Evolutionary conservation across 495 filamentous ascomycete species (phyloP), one percentile per base, ranked within the genome.

Genomic region (Podospora sp.): DNA sequence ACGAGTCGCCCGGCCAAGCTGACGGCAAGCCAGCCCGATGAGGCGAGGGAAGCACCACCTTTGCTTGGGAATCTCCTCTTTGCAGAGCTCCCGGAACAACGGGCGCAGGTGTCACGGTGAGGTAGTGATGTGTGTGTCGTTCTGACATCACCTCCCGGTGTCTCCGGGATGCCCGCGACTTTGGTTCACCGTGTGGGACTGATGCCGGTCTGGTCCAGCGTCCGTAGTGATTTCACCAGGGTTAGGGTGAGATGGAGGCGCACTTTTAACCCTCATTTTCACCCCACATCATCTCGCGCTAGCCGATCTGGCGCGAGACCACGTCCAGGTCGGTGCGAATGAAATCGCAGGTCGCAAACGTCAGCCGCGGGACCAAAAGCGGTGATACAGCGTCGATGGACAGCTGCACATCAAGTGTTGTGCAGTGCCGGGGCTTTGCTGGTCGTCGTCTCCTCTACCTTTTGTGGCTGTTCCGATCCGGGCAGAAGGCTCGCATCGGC

Each of bases 331-430:
- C 5, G 56, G 26, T 59, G 24, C 56, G 24, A 59, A 26, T 26
- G 6, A 33, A 8, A 8, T 27, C 8, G 56, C 7, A 20, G 25
- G 33, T 5, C 9, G 25, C 4, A 22, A n/a, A 26, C 16, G 18
- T 27, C 21, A 26, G 56, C 6, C 21, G 25, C 55, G 52, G 21
- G 60, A 9, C 21, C 18, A 20, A 20, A 11, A 8, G 36, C 40
- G 60, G 60, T 62, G 60, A 62, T 62, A 62, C 60, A 50, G 40
- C 12, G 26, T 46, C 11, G 60, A 62, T 24, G 33, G 36, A 21
- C 33, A 24, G 59, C 59, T 62, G 59, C 59, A 46, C 33, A 40
- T 62, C 33, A 49, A 24, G 59, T 22, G 59, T 27, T 20, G 24
- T 62, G 59, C 33, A 46, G 21, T 46, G 40, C 40, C 12, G 40